Evolutionary conservation across 169 alveolate species (phyloP).

Genomic region (Cystoisospora suis): DNA sequence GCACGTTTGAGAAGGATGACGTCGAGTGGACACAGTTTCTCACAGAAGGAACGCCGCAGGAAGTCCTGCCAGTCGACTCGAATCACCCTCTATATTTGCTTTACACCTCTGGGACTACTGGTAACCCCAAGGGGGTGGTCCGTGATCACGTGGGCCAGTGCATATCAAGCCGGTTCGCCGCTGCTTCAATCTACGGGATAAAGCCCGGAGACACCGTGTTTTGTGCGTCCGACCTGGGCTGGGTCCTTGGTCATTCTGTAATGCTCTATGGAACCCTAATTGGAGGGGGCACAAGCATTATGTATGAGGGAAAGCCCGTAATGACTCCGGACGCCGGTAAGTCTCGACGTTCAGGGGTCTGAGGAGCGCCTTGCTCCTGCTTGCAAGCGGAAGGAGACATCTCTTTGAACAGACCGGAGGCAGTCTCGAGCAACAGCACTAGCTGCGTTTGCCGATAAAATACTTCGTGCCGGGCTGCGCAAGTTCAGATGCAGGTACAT

Average conservation of each 20-base stretch:
- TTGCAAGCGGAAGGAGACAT: too few relatives aligned
- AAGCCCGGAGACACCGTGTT: constrained; percentile 86
- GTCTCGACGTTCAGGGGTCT: neutral
- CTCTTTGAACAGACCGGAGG: too few relatives aligned
- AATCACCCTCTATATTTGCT: constrained; percentile 87
- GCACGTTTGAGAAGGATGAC: neutral
- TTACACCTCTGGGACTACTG: constrained; percentile 95
- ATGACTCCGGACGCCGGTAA: constrained; percentile 66
- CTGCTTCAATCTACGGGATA: constrained; percentile 85
- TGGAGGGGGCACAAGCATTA: constrained; percentile 88
- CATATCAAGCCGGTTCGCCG: constrained; percentile 84
- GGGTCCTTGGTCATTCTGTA: constrained; percentile 96
- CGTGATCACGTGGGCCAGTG: constrained; percentile 90
- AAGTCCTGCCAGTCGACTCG: constrained; percentile 81
- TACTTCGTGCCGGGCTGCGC: too few relatives aligned
- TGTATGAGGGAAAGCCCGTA: constrained; percentile 91
- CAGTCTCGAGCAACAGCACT: too few relatives aligned
- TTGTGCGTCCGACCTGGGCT: constrained; percentile 93
- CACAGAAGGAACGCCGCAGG: neutral
- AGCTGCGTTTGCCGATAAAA: too few relatives aligned
- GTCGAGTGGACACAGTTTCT: neutral
- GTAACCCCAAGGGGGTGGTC: constrained; percentile 93
- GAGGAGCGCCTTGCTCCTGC: too few relatives aligned
- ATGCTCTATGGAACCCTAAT: constrained; percentile 91
- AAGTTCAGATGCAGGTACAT: too few relatives aligned